Conservation (phyloP, 116 monocot species). For the Trichopus zeylanicus region DNA sequence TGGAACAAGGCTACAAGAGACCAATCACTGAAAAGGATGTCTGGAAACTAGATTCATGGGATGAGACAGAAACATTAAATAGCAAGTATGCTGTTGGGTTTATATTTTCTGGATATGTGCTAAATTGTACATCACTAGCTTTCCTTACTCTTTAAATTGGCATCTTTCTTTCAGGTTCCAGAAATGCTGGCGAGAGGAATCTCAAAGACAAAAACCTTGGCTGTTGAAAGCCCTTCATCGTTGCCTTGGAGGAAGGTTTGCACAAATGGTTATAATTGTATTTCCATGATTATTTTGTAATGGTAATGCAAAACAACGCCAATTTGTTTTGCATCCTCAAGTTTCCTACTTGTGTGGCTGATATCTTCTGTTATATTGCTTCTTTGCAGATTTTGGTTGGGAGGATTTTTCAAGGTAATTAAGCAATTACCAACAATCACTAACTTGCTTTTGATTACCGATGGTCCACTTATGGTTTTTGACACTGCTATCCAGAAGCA, state of each 20-base stretch:
- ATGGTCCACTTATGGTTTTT: not conserved
- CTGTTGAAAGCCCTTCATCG: slow-evolving; percentile 71
- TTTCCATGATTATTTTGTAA: not conserved
- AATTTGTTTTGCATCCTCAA: not conserved
- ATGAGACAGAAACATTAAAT: slow-evolving; percentile 81
- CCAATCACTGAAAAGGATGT: slow-evolving; percentile 97
- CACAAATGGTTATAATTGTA: slow-evolving; percentile 1
- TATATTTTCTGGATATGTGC: not conserved
- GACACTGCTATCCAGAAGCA: not conserved
- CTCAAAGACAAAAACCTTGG: slow-evolving; percentile 79
- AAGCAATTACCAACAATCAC: not conserved
- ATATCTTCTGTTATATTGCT: not conserved
- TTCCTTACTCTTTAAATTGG: not conserved
- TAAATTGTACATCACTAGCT: not conserved
- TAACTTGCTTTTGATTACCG: not conserved
- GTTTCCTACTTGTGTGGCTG: not conserved
- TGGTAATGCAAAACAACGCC: not conserved
- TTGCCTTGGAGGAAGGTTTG: slow-evolving; percentile 88
- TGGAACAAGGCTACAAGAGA: slow-evolving; percentile 79
- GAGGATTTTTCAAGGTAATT: slow-evolving; percentile 91
- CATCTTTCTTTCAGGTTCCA: slow-evolving; percentile 52
- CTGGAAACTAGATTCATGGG: slow-evolving; percentile 98
- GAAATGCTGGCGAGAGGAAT: slow-evolving; percentile 76
- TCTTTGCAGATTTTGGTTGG: slow-evolving; percentile 81
- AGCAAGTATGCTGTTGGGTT: slow-evolving; percentile 29